A percentile compares a stretch with the other conserved stretches of the same genome.
phyloP scores from a whole-genome alignment of 176 grass and related monocot species.

The Typha latifolia region DNA sequence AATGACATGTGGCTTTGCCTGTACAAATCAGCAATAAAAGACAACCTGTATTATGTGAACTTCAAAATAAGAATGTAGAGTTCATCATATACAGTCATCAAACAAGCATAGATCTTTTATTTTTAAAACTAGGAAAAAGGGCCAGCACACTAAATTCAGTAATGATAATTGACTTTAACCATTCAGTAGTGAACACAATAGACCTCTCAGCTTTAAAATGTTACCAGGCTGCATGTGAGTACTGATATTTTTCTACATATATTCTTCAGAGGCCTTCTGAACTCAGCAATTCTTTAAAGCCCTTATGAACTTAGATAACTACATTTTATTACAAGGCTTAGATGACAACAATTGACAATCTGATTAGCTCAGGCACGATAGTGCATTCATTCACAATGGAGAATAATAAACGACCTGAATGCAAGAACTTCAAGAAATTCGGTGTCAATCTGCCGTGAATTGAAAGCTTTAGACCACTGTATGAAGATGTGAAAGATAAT shows the following conservation, averaged over 20 bases:
- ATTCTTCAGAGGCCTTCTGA: no score
- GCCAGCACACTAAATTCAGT: no score
- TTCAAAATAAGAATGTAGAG: neutral
- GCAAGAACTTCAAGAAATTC: slow-evolving; percentile 92
- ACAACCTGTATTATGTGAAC: neutral
- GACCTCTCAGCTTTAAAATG: no score
- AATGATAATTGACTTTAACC: no score
- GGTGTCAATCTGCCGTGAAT: slow-evolving; percentile 60
- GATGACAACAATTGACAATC: neutral
- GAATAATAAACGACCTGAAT: slow-evolving; percentile 53
- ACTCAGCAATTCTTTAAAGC: no score
- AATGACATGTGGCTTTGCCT: slow-evolving; percentile 88
- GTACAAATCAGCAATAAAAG: slow-evolving; percentile 22
- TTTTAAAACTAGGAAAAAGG: no score
- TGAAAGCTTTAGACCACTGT: neutral
- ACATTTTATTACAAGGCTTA: neutral
- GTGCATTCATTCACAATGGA: neutral
- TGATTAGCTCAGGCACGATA: neutral
- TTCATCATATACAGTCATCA: no score
- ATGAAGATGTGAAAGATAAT: neutral
- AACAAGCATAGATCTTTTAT: no score
- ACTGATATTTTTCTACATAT: no score
- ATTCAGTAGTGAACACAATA: no score
- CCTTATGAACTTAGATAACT: neutral
- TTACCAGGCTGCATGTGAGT: no score